Evolutionary conservation across 2,329 filamentous ascomycete species (phyloP).

Genomic region (Xylariaceae sp.): DNA sequence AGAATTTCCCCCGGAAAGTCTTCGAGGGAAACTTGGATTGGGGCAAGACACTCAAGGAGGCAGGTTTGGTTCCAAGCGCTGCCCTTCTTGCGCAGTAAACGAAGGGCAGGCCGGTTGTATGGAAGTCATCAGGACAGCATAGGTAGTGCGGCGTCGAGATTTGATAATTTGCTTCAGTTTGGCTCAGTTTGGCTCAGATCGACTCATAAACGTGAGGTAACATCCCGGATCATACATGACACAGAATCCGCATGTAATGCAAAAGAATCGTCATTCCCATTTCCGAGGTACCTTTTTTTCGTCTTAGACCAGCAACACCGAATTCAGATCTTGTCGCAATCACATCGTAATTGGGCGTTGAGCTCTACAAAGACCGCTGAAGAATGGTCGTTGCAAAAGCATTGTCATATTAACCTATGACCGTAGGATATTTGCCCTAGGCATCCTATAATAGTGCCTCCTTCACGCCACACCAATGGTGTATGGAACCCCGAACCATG

Average conservation of each 20-base stretch:
- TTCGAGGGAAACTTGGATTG: conserved; percentile 68
- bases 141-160: conserved; percentile 16
- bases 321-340: conserved; percentile 14
- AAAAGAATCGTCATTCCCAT: conserved; percentile 18
- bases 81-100: conserved; percentile 67
- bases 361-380: conserved; percentile 19
- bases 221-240: conserved; percentile 7
- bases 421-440: conserved; percentile 38
- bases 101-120: not conserved
- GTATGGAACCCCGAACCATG: conserved; percentile 49
- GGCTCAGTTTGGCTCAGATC: not conserved
- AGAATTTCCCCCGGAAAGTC: conserved; percentile 81
- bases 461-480: conserved; percentile 45
- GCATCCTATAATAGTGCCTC: conserved; percentile 42
- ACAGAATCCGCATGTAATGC: conserved; percentile 12
- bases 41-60: conserved; percentile 86
- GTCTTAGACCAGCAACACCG: conserved; percentile 18
- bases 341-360: conserved; percentile 17
- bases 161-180: conserved; percentile 1
- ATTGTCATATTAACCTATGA: conserved; percentile 36
- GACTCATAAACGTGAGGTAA: conserved; percentile 2
- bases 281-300: conserved; percentile 17
- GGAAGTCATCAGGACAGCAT: conserved; percentile 20
- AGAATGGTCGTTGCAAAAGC: conserved; percentile 25
- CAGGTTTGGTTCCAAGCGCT: conserved; percentile 84